These are phyloP conservation scores for Perkinsus olseni DNA, from an alignment of 169 alveolate genomes.

Conservation along the genomic window DNA sequence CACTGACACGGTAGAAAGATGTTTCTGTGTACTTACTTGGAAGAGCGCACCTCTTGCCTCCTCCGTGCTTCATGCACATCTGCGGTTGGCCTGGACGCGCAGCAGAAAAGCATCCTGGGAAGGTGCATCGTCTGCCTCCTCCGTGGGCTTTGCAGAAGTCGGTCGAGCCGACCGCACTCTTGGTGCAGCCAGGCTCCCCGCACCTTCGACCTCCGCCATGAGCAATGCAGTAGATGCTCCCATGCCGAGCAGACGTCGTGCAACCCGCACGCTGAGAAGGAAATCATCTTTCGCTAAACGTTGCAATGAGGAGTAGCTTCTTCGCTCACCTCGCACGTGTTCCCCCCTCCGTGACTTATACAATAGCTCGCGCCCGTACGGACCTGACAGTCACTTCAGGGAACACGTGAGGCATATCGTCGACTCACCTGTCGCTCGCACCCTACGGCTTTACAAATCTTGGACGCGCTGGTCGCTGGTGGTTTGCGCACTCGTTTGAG, in stretches of 20 bases:
- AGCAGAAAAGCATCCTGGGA: background rate
- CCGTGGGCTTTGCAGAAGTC: background rate
- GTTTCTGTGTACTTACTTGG: background rate
- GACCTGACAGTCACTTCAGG: background rate
- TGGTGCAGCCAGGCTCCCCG: background rate
- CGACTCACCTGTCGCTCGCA: background rate
- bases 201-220: background rate
- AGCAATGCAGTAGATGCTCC: background rate
- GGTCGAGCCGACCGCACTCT: background rate
- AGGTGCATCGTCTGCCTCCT: background rate
- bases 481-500: background rate
- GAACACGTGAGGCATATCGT: too few species aligned
- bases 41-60: background rate
- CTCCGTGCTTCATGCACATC: background rate
- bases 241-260: background rate
- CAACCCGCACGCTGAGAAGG: background rate
- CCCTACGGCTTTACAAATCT: background rate
- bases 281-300: background rate
- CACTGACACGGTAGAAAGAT: background rate
- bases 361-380: background rate
- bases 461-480: background rate
- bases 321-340: background rate
- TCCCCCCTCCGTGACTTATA: background rate
- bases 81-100: background rate
- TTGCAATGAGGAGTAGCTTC: background rate